Conservation (phyloP, 768 basidiomycete genomes). For the Leccinum sublutescens region DNA sequence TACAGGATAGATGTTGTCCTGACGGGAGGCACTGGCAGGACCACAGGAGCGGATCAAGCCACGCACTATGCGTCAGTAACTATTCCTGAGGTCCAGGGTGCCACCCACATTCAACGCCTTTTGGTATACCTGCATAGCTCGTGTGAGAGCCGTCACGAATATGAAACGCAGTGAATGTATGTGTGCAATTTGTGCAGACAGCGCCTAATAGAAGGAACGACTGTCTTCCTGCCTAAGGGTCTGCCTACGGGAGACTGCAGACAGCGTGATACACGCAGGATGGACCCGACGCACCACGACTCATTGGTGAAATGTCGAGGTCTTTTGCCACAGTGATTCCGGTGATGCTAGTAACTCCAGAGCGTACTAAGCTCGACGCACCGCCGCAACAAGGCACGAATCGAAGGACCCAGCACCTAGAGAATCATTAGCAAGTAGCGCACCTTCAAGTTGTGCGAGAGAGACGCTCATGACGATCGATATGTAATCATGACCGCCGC, state of each 20-base stretch:
- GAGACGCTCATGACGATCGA: background rate
- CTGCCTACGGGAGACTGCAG: too few species aligned
- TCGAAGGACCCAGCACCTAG: background rate
- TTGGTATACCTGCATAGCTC: slow-evolving; percentile 2
- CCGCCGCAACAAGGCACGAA: background rate
- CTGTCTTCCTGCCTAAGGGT: too few species aligned
- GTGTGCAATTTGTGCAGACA: background rate
- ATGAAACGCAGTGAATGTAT: background rate
- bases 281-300: slow-evolving; percentile 38
- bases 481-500: background rate
- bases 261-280: slow-evolving; percentile 1
- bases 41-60: background rate
- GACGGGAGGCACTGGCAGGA: background rate
- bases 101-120: background rate
- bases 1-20: slow-evolving; percentile 7
- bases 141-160: slow-evolving; percentile 20
- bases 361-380: background rate
- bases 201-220: too few species aligned
- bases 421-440: background rate
- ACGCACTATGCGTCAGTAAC: background rate
- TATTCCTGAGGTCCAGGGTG: background rate
- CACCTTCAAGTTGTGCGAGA: background rate
- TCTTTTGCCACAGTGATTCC: slow-evolving; percentile 3
- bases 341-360: background rate
- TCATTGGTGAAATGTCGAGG: slow-evolving; percentile 38